phyloP scores from a whole-genome alignment of 192 early-diverging fungal genomes.

The Coemansia aciculifera region DNA sequence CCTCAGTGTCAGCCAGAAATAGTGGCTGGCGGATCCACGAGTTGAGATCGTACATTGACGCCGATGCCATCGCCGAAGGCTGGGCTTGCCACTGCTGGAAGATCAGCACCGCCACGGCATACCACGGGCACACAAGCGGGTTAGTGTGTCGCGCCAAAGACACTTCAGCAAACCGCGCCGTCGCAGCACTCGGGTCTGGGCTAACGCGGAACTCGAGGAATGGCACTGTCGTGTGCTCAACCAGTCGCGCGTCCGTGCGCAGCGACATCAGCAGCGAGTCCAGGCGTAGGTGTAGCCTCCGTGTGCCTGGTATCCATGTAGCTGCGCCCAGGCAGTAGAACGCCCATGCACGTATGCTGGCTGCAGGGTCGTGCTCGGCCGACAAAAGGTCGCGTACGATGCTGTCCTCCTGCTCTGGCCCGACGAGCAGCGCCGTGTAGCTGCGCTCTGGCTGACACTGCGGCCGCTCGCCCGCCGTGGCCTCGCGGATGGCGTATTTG shows the following conservation, averaged over 20 bases:
- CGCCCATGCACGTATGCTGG: constrained; percentile 50
- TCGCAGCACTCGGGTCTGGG: constrained; percentile 41
- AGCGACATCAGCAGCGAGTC: constrained; percentile 50
- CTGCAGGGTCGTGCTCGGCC: constrained; percentile 19
- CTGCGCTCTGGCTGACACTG: constrained; percentile 39
- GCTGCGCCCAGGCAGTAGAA: constrained; percentile 52
- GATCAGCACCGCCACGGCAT: constrained; percentile 40
- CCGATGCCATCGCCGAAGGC: constrained; percentile 47
- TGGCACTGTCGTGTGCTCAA: constrained; percentile 55
- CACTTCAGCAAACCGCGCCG: constrained; percentile 50
- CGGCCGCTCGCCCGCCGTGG: constrained; percentile 45
- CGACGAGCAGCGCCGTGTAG: constrained; percentile 37
- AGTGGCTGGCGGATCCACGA: constrained; percentile 53
- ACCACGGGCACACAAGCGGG: constrained; percentile 50
- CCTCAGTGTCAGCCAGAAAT: constrained; percentile 43
- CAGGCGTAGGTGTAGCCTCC: constrained; percentile 50
- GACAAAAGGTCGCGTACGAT: constrained; percentile 38
- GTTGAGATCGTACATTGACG: constrained; percentile 31
- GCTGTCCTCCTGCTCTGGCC: constrained; percentile 42
- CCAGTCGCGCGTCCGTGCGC: constrained; percentile 48
- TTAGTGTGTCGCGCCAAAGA: constrained; percentile 40
- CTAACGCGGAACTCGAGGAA: constrained; percentile 55
- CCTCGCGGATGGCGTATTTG: constrained; percentile 57
- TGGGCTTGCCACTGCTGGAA: constrained; percentile 53
- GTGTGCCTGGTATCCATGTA: constrained; percentile 50